Conservation (phyloP, 2,329 filamentous ascomycete species). For the Macrophomina phaseolina region DNA sequence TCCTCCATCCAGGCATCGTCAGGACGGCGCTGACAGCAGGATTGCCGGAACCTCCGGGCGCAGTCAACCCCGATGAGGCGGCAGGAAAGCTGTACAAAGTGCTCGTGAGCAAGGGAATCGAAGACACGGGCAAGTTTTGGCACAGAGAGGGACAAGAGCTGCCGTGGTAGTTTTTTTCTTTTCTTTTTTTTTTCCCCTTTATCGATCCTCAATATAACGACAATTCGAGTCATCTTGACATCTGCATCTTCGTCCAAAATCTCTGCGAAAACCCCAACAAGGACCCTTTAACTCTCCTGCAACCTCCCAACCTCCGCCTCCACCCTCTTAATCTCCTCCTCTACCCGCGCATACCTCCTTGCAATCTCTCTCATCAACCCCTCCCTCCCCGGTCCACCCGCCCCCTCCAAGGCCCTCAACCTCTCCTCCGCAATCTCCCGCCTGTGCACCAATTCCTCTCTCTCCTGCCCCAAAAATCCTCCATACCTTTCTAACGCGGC, state of each 20-base stretch:
- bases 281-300: constrained; percentile 28
- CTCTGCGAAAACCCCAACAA: background rate
- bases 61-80: constrained; percentile 53
- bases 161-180: constrained; percentile 43
- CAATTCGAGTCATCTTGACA: too few species aligned
- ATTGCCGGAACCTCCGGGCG: constrained; percentile 36
- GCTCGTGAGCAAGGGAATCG: constrained; percentile 46
- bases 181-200: too few species aligned
- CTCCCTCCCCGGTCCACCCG: constrained; percentile 41
- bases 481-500: constrained; percentile 41
- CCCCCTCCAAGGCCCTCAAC: constrained; percentile 34
- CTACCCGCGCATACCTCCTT: constrained; percentile 45
- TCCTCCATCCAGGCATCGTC: constrained; percentile 54
- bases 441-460: constrained; percentile 38
- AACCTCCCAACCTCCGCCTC: constrained; percentile 39
- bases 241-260: background rate
- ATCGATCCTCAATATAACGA: too few species aligned
- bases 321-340: constrained; percentile 42
- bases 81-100: constrained; percentile 52
- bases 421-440: constrained; percentile 9
- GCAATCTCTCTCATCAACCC: constrained; percentile 48
- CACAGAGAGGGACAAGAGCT: constrained; percentile 52
- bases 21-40: constrained; percentile 41
- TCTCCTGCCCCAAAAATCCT: constrained; percentile 38
- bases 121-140: constrained; percentile 52